Evolutionary conservation across 2,329 filamentous ascomycete species (phyloP).

Genomic region (Nemania sp.): DNA sequence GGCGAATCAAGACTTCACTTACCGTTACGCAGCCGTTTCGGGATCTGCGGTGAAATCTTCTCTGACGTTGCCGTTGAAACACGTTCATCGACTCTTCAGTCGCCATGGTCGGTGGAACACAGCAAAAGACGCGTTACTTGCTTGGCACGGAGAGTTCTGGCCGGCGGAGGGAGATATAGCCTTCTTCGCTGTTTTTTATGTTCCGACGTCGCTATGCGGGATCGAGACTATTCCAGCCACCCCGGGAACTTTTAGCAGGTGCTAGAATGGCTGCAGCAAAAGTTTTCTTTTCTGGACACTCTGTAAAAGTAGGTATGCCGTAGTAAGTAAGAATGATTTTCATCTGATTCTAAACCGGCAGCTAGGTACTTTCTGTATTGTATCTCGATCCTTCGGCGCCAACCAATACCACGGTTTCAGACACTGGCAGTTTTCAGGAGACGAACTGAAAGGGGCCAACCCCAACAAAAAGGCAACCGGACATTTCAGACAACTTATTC

Average conservation of each 20-base stretch:
- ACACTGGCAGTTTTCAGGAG: constrained; percentile 25
- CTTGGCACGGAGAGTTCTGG: constrained; percentile 10
- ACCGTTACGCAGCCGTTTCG: constrained; percentile 49
- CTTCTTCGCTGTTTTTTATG: constrained; percentile 23
- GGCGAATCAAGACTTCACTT: constrained; percentile 24
- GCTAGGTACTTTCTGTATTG: constrained; percentile 12
- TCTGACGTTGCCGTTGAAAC: constrained; percentile 49
- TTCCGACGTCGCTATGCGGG: constrained; percentile 9
- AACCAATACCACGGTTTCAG: constrained; percentile 21
- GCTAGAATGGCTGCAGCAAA: constrained; percentile 10
- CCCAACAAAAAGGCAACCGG: constrained; percentile 5
- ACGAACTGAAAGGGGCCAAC: constrained; percentile 21
- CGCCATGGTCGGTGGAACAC: constrained; percentile 28
- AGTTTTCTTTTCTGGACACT: neutral
- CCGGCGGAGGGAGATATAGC: neutral
- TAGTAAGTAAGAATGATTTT: constrained; percentile 29
- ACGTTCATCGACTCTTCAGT: constrained; percentile 40
- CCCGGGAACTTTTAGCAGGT: constrained; percentile 6
- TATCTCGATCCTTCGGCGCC: constrained; percentile 20
- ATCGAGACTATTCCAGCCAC: constrained; percentile 9
- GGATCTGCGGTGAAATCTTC: constrained; percentile 52
- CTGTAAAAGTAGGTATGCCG: constrained; percentile 11
- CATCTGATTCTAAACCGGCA: constrained; percentile 28
- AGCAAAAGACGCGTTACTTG: constrained; percentile 16
- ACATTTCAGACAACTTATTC: constrained; percentile 20